Evolutionary conservation across 257 asterid species (phyloP).

Genomic region (Solanum ahanhuiri): DNA sequence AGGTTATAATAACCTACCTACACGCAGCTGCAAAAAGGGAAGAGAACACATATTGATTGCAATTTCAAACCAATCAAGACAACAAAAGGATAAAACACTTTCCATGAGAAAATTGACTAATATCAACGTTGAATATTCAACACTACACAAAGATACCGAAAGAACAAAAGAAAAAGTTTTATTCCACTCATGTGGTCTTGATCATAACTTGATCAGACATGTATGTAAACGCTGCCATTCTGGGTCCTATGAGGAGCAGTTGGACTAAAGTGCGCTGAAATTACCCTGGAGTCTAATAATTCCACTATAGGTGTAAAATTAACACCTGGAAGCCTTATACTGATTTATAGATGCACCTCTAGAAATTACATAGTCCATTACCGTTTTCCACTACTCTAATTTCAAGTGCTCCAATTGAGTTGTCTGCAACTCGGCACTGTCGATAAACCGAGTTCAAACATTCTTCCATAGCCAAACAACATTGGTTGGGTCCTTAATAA

Average conservation of each 20-base stretch:
- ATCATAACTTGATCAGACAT: neutral
- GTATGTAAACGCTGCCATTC: slow-evolving; percentile 8
- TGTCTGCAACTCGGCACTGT: slow-evolving; percentile 67
- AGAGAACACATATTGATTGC: too few relatives aligned
- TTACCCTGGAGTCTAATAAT: slow-evolving; percentile 52
- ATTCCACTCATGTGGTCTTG: neutral
- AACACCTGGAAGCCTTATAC: slow-evolving; percentile 77
- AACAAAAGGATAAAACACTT: too few relatives aligned
- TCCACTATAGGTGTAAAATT: slow-evolving; percentile 52
- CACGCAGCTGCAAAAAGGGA: too few relatives aligned
- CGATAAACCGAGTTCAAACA: slow-evolving; percentile 57
- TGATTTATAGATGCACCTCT: slow-evolving; percentile 81
- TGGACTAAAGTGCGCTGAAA: slow-evolving; percentile 56
- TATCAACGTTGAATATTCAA: neutral
- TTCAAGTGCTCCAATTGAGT: slow-evolving; percentile 71
- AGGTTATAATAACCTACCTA: too few relatives aligned
- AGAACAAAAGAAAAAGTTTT: neutral
- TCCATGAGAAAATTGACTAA: too few relatives aligned
- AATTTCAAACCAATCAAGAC: too few relatives aligned
- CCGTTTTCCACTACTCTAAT: slow-evolving; percentile 62
- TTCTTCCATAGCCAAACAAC: slow-evolving; percentile 63
- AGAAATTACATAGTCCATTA: slow-evolving; percentile 70
- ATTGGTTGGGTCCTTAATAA: slow-evolving; percentile 21
- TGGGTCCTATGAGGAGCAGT: slow-evolving; percentile 47
- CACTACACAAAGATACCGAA: neutral